phyloP scores from a whole-genome alignment of 192 early-diverging fungal species.

The Mycoemilia scoparia region DNA sequence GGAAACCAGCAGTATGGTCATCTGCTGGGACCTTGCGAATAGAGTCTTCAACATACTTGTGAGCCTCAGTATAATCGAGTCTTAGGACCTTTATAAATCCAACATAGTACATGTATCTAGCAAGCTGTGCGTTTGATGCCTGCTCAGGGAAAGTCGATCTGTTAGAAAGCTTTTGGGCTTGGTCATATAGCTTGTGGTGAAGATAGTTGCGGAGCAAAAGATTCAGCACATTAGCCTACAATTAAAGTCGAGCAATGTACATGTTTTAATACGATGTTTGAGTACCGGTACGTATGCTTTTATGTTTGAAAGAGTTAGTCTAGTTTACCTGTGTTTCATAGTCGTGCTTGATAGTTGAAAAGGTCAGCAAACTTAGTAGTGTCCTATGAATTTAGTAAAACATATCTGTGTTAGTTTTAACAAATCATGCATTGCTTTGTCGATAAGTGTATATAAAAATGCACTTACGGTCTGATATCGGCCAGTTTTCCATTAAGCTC shows the following conservation, averaged over 20 bases:
- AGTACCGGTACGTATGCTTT: not conserved
- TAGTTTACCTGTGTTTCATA: no score
- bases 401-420: no score
- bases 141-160: constrained; percentile 80
- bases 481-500: no score
- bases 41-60: constrained; percentile 75
- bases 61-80: constrained; percentile 87
- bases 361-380: no score
- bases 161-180: constrained; percentile 89
- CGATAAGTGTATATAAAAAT: no score
- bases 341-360: no score
- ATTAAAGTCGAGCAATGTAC: not conserved
- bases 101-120: constrained; percentile 90
- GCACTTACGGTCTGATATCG: no score
- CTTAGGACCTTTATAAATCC: constrained; percentile 96
- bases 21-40: constrained; percentile 89
- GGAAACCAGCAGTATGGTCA: constrained; percentile 78
- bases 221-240: constrained; percentile 83
- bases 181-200: constrained; percentile 87
- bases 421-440: no score
- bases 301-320: no score
- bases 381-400: no score
- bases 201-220: constrained; percentile 83
- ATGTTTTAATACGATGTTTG: not conserved
- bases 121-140: constrained; percentile 83